Percentiles rank a stretch among this genome's conserved stretches.
Conservation (phyloP, 768 basidiomycete genomes). For the Cystofilobasidium bisporidii region DNA sequence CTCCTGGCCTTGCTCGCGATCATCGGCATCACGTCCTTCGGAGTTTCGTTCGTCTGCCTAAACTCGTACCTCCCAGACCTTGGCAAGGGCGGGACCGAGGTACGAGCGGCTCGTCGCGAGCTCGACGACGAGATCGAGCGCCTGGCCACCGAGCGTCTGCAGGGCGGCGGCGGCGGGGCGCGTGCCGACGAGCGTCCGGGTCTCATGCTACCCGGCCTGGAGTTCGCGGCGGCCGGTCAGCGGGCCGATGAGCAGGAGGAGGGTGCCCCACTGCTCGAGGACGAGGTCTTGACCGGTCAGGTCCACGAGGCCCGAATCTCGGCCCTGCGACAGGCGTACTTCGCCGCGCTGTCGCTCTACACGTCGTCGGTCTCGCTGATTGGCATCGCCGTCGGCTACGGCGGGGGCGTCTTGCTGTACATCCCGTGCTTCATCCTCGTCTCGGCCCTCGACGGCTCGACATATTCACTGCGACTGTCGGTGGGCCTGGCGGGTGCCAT, state of each 20-base stretch:
- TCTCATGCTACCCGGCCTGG: constrained; percentile 25
- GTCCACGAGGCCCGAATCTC: neutral
- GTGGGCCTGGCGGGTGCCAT: constrained; percentile 76
- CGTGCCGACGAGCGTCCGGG: constrained; percentile 14
- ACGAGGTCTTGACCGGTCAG: neutral
- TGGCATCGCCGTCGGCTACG: constrained; percentile 79
- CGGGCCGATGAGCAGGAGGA: neutral
- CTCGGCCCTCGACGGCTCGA: constrained; percentile 59
- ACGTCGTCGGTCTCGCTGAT: constrained; percentile 74
- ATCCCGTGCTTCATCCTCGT: constrained; percentile 52
- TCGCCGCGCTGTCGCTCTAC: constrained; percentile 52
- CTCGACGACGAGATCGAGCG: constrained; percentile 22
- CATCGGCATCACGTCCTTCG: constrained; percentile 74
- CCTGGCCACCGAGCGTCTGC: neutral
- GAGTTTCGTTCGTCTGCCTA: constrained; percentile 75
- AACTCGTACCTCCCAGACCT: constrained; percentile 77
- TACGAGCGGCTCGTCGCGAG: constrained; percentile 21
- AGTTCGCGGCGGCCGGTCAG: constrained; percentile 3
- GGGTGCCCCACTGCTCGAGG: constrained; percentile 20
- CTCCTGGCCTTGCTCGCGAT: constrained; percentile 59
- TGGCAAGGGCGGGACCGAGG: constrained; percentile 52
- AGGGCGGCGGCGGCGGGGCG: neutral
- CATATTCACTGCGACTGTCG: constrained; percentile 66
- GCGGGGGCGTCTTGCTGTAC: constrained; percentile 55
- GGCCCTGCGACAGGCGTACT: constrained; percentile 36